phyloP scores from a whole-genome alignment of 495 filamentous ascomycete species.

The Aspergillus saccharolyticus region DNA sequence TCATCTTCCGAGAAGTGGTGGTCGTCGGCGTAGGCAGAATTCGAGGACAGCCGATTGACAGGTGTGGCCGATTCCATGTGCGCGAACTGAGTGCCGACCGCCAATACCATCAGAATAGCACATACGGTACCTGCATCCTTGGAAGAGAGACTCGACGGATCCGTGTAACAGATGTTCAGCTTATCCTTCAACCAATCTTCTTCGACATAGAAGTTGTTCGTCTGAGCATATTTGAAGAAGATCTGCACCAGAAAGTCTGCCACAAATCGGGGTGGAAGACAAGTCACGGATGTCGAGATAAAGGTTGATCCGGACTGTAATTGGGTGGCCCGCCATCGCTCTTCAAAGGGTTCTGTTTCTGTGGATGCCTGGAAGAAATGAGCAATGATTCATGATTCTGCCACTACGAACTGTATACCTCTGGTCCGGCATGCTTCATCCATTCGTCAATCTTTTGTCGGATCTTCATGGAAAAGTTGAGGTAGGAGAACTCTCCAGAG shows the following conservation, averaged over 20 bases:
- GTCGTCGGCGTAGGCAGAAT: constrained; percentile 29
- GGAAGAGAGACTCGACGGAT: constrained; percentile 37
- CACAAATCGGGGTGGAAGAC: constrained; percentile 47
- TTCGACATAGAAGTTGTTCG: constrained; percentile 49
- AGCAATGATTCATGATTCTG: constrained; percentile 10
- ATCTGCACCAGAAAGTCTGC: constrained; percentile 48
- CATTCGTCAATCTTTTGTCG: constrained; percentile 46
- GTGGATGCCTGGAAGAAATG: constrained; percentile 27
- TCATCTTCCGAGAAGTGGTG: constrained; percentile 48
- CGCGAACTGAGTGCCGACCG: constrained; percentile 51
- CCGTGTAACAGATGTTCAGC: constrained; percentile 41
- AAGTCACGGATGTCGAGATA: constrained; percentile 38
- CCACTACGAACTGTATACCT: constrained; percentile 24
- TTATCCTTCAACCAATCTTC: constrained; percentile 46
- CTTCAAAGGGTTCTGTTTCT: constrained; percentile 42
- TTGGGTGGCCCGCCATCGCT: constrained; percentile 46
- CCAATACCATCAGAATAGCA: constrained; percentile 46
- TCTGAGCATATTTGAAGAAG: constrained; percentile 51
- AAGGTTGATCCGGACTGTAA: constrained; percentile 41
- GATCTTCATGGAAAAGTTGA: constrained; percentile 49
- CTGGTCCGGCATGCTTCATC: constrained; percentile 41
- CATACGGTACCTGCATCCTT: constrained; percentile 44
- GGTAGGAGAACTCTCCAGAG: constrained; percentile 49
- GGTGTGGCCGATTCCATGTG: constrained; percentile 46
- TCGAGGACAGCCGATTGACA: constrained; percentile 32